Evolutionary conservation across 2,329 filamentous ascomycete species (phyloP), one percentile per base, ranked within the genome.

Genomic region (Furcasterigmium furcatum): DNA sequence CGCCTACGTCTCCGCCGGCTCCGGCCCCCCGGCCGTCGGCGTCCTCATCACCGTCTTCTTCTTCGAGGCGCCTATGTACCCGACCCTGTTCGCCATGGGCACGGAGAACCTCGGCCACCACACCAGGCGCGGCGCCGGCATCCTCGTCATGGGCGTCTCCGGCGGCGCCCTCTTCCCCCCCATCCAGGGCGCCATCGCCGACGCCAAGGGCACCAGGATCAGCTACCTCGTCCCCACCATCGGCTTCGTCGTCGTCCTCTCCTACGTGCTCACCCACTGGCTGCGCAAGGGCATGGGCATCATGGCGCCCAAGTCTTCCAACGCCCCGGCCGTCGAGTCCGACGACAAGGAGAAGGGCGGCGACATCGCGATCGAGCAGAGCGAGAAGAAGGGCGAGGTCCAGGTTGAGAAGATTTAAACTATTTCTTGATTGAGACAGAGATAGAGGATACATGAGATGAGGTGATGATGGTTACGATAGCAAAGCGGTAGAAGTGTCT

Each of bases 61-160:
- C 63, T 80, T 79, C 59, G 77, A 78, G 58, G 74, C 70, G 1
- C 76, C 78, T 52, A 76, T 74, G 59, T 83, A 82, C 60, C 76
- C 79, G 2, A 80, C 77, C 21, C 81, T 82, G 50, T 77, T 82
- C 38, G 76, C 77, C 0, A 64, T 82, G 6, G 75, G 76, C 1
- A 78, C 82, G 59, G 70, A 77, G 18, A 78, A 77, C 1, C 66
- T 82, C 1, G 88, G 88, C 6, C 78, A 82, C 16, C 84, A 92
- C 66, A 88, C 84, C 29, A 91, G 91, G 71, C 78, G 86, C 49
- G 88, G 87, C 2, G 84, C 82, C 3, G 86, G 86, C 1, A 71
- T 76, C 51, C 74, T 83, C 27, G 71, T 82, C 2, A 75, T 70
- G 2, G 75, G 73, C 39, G 77, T 82, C 5, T 70, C 67, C 3